Evolutionary conservation across 208 protist genomes (phyloP).

Genomic region (Endotrypanum monterogeii): DNA sequence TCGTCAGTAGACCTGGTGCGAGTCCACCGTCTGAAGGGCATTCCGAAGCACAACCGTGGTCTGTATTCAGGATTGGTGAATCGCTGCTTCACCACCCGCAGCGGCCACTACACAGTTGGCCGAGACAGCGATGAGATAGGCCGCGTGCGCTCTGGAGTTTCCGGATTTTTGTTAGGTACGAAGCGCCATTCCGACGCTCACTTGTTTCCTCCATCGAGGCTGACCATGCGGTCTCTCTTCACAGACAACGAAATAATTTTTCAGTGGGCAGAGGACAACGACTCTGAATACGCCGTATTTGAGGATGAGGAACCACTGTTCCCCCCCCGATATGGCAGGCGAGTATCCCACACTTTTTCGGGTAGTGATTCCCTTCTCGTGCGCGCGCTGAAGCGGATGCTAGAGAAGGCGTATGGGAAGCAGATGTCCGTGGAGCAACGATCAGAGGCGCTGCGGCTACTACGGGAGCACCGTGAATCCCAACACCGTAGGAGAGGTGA

Average conservation of each 20-base stretch:
- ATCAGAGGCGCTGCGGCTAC: constrained; percentile 27
- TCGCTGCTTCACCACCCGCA: constrained; percentile 39
- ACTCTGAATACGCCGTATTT: neutral
- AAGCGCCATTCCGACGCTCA: neutral
- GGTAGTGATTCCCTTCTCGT: neutral
- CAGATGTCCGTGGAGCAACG: constrained; percentile 33
- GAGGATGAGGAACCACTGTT: neutral
- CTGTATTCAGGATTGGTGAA: constrained; percentile 46
- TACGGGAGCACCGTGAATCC: constrained; percentile 29
- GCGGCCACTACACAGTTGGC: constrained; percentile 44
- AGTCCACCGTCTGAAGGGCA: constrained; percentile 46
- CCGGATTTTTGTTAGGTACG: constrained; percentile 29
- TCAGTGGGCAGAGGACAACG: constrained; percentile 8
- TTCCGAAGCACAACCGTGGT: constrained; percentile 67
- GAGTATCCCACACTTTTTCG: neutral
- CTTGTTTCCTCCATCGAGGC: neutral
- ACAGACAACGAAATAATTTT: constrained; percentile 2
- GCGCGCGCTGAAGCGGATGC: constrained; percentile 17
- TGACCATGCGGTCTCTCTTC: constrained; percentile 5
- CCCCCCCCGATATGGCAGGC: neutral
- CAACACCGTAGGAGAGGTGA: constrained; percentile 10
- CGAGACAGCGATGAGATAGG: constrained; percentile 4
- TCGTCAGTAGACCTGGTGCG: constrained; percentile 43
- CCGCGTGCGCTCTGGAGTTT: constrained; percentile 47
- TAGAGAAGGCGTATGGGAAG: constrained; percentile 46